Evolutionary conservation across 2,329 filamentous ascomycete genomes (phyloP).

Genomic region (Penicillium sclerotigenum): DNA sequence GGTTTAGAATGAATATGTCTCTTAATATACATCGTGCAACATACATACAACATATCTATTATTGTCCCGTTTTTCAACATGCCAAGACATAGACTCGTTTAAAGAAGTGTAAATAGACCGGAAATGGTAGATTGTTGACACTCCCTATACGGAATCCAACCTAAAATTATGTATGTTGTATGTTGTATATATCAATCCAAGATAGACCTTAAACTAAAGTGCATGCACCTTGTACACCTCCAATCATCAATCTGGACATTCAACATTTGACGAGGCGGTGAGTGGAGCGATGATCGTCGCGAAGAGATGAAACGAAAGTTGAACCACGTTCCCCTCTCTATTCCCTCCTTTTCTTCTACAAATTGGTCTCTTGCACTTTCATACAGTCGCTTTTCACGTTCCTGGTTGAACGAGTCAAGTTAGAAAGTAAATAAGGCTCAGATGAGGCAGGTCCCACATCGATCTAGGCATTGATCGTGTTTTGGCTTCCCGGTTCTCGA

Average conservation of each 20-base stretch:
- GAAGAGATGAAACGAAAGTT: constrained; percentile 19
- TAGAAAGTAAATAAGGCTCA: background rate
- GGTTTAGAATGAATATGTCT: constrained; percentile 33
- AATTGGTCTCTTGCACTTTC: background rate
- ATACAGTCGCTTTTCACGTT: background rate
- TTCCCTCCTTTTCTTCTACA: constrained; percentile 1
- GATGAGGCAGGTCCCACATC: constrained; percentile 10
- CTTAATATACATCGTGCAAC: background rate
- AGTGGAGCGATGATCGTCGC: constrained; percentile 8
- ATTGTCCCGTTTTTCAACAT: background rate
- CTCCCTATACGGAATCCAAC: background rate
- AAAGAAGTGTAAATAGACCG: constrained; percentile 2
- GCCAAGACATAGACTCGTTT: background rate
- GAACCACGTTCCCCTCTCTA: constrained; percentile 16
- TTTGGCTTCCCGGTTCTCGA: constrained; percentile 2
- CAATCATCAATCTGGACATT: constrained; percentile 5
- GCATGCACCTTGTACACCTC: background rate
- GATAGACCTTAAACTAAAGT: constrained; percentile 1
- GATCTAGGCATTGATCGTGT: background rate
- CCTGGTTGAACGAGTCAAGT: constrained; percentile 8
- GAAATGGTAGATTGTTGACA: constrained; percentile 6
- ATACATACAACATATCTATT: background rate
- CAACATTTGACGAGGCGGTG: constrained; percentile 9
- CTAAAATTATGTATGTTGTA: too few species aligned
- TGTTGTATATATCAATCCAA: background rate